A percentile compares a stretch with the other conserved stretches of the same genome.
Evolutionary conservation across 352 stramenopile genomes (phyloP).

Genomic region (Blastocystis sp.): DNA sequence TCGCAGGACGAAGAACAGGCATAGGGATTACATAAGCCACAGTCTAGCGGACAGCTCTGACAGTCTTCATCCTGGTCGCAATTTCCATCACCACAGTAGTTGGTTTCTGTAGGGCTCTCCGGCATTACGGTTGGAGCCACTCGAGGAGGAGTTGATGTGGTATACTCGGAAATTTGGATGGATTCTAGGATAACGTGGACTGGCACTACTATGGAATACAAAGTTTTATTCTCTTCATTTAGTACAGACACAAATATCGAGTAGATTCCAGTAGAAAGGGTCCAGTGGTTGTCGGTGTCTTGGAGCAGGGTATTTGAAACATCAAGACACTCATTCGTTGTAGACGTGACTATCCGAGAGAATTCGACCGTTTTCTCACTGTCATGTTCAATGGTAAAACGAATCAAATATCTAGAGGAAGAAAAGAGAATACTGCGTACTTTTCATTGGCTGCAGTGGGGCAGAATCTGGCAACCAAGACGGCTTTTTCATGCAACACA

Average conservation of each 20-base stretch:
- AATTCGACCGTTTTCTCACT: neutral
- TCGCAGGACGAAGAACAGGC: neutral
- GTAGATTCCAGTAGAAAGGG: neutral
- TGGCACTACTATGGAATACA: neutral
- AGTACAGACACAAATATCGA: neutral
- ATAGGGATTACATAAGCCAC: conserved; percentile 1
- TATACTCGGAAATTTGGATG: neutral
- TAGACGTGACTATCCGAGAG: neutral
- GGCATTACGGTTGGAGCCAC: conserved; percentile 10
- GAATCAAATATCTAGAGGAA: neutral
- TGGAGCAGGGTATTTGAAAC: neutral
- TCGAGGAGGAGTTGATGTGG: neutral
- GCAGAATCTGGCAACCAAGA: neutral
- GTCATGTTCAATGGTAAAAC: neutral
- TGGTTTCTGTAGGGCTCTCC: neutral
- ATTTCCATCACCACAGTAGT: conserved; percentile 5
- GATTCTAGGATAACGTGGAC: neutral
- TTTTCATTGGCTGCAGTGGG: neutral
- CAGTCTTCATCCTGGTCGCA: neutral
- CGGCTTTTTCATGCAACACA: neutral
- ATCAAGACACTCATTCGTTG: neutral
- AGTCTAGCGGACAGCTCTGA: neutral
- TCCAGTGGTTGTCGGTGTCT: neutral
- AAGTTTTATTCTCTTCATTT: neutral
- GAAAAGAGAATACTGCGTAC: neutral